Evolutionary conservation across 768 basidiomycete species (phyloP).

Genomic region (Lactarius pseudohatsudake): DNA sequence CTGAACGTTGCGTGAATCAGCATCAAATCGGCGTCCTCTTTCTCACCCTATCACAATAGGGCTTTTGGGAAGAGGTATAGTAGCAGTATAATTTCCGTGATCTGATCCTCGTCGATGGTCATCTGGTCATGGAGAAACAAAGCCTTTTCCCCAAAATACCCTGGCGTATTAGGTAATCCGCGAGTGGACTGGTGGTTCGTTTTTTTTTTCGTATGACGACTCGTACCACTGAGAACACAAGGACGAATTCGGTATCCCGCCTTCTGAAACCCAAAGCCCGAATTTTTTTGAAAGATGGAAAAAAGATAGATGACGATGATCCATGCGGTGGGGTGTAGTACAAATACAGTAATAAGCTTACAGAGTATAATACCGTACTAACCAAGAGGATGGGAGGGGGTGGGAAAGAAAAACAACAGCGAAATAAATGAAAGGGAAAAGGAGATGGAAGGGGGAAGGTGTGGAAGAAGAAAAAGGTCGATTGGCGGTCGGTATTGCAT

Average conservation of each 20-base stretch:
- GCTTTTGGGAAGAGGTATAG: no score
- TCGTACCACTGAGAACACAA: not conserved
- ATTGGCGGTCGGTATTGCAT: not conserved
- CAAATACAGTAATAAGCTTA: slow-evolving; percentile 25
- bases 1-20: no score
- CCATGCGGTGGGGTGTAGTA: slow-evolving; percentile 9
- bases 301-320: slow-evolving; percentile 1
- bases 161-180: not conserved
- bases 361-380: slow-evolving; percentile 4
- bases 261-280: not conserved
- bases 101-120: no score
- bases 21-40: no score
- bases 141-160: not conserved
- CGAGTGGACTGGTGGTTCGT: not conserved
- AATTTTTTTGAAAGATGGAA: not conserved
- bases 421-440: not conserved
- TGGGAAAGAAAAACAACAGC: not conserved
- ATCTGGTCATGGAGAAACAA: no score
- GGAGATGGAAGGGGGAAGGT: no score
- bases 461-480: not conserved
- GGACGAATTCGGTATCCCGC: not conserved
- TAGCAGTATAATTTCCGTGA: no score
- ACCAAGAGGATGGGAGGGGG: not conserved
- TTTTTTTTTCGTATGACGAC: no score
- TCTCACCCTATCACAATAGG: no score